These are phyloP conservation scores for Thecaphora frezii DNA, from an alignment of 1,284 basidiomycete species.

Conservation along the genomic window DNA sequence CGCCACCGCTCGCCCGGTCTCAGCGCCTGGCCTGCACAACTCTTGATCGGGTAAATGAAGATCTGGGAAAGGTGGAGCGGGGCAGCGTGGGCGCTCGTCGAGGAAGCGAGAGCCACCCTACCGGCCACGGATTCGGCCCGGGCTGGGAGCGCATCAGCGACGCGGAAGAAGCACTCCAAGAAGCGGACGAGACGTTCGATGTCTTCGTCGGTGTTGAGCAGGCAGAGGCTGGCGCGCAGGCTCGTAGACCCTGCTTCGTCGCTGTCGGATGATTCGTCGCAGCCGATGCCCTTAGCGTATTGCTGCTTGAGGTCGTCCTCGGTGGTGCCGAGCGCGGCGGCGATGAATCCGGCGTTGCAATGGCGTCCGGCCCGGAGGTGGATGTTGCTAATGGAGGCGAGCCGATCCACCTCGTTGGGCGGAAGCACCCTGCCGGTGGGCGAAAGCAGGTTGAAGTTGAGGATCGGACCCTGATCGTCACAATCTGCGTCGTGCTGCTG, in stretches of 20 bases:
- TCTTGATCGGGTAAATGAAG: slow-evolving; percentile 42
- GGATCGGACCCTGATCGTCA: slow-evolving; percentile 33
- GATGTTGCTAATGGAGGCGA: slow-evolving; percentile 42
- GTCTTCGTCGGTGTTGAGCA: slow-evolving; percentile 36
- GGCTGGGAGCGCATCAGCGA: too few species aligned
- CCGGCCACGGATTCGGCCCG: too few species aligned
- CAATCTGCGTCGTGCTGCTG: not conserved
- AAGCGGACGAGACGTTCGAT: slow-evolving; percentile 34
- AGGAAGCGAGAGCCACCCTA: not conserved
- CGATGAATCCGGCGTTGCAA: slow-evolving; percentile 45
- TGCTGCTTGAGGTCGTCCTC: slow-evolving; percentile 23
- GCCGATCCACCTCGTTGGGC: slow-evolving; percentile 35
- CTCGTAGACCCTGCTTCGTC: slow-evolving; percentile 11
- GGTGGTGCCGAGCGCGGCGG: slow-evolving; percentile 20
- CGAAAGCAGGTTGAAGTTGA: slow-evolving; percentile 35
- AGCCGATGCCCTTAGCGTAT: slow-evolving; percentile 40
- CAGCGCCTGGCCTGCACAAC: slow-evolving; percentile 34
- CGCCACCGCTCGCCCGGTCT: slow-evolving; percentile 15
- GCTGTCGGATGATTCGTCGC: slow-evolving; percentile 22
- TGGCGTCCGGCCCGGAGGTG: slow-evolving; percentile 44
- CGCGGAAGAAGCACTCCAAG: slow-evolving; percentile 25
- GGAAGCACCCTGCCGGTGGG: slow-evolving; percentile 17
- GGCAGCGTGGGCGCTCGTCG: not conserved
- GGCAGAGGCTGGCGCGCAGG: slow-evolving; percentile 32
- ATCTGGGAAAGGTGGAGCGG: not conserved